These are phyloP conservation scores for Cucurbita pepo DNA, from an alignment of 306 rosid genomes.

Conservation along the genomic window DNA sequence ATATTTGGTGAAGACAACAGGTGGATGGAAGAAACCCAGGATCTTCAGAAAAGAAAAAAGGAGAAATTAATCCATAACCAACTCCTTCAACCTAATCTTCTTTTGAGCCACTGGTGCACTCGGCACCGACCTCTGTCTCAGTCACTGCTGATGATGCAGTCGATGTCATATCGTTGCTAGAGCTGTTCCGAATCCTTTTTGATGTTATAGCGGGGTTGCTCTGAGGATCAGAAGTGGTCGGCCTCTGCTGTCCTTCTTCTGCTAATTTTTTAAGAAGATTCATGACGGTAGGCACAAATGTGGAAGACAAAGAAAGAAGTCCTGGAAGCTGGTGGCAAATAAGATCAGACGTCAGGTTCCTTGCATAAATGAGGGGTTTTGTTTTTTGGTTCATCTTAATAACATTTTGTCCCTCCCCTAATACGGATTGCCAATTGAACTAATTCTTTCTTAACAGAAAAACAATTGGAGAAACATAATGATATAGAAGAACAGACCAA, in stretches of 20 bases:
- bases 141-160: constrained; percentile 53
- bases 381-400: neutral
- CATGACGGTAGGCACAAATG: constrained; percentile 73
- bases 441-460: too few relatives aligned
- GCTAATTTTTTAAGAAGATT: constrained; percentile 62
- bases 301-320: constrained; percentile 56
- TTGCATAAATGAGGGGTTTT: neutral
- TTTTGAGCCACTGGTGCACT: constrained; percentile 28
- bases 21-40: constrained; percentile 5
- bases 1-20: neutral
- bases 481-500: too few relatives aligned
- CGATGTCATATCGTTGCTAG: constrained; percentile 25
- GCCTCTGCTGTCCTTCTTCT: constrained; percentile 37
- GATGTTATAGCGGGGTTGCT: constrained; percentile 23
- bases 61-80: constrained; percentile 4
- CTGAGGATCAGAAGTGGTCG: constrained; percentile 33
- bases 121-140: constrained; percentile 21
- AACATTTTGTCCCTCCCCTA: too few relatives aligned
- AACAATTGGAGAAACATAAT: too few relatives aligned
- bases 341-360: constrained; percentile 1
- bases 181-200: constrained; percentile 17
- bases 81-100: constrained; percentile 25
- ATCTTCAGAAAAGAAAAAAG: constrained; percentile 16
- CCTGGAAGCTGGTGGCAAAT: constrained; percentile 65
- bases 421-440: neutral